Evolutionary conservation across 2,329 filamentous ascomycete species (phyloP).

Genomic region (Fusarium udum): DNA sequence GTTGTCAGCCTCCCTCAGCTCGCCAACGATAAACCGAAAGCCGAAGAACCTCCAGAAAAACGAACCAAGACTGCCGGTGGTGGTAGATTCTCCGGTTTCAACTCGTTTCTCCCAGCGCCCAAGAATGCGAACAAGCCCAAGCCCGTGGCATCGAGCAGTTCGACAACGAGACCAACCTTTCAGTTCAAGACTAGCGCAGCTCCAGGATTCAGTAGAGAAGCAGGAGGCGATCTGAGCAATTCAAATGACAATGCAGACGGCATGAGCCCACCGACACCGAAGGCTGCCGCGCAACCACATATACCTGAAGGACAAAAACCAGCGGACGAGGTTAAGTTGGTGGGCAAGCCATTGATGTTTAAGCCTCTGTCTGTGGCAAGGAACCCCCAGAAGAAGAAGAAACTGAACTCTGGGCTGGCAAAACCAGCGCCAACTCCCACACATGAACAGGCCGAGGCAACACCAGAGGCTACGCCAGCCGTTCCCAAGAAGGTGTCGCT

Average conservation of each 20-base stretch:
- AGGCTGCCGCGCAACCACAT: constrained; percentile 54
- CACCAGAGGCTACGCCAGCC: constrained; percentile 14
- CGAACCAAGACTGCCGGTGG: constrained; percentile 66
- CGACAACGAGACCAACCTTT: constrained; percentile 50
- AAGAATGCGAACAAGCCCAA: constrained; percentile 64
- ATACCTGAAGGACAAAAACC: constrained; percentile 66
- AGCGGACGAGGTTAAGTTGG: constrained; percentile 72
- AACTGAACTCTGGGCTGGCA: constrained; percentile 42
- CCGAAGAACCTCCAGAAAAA: constrained; percentile 70
- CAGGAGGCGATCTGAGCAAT: constrained; percentile 35
- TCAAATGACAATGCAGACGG: constrained; percentile 35
- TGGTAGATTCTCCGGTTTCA: constrained; percentile 81
- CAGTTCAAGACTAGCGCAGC: constrained; percentile 85
- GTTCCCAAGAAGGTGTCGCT: constrained; percentile 68
- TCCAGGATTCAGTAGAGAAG: constrained; percentile 79
- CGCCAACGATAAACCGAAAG: constrained; percentile 48
- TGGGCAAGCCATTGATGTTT: constrained; percentile 87
- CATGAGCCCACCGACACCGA: constrained; percentile 54
- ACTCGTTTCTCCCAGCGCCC: constrained; percentile 85
- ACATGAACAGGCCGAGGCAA: constrained; percentile 26
- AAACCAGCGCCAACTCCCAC: constrained; percentile 16
- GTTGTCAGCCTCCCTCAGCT: constrained; percentile 76
- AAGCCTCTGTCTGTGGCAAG: constrained; percentile 86
- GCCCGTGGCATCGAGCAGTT: constrained; percentile 36
- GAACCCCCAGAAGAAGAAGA: constrained; percentile 76